Evolutionary conservation across 2,329 filamentous ascomycete species (phyloP).

Genomic region (Emmonsiellopsis sp.): DNA sequence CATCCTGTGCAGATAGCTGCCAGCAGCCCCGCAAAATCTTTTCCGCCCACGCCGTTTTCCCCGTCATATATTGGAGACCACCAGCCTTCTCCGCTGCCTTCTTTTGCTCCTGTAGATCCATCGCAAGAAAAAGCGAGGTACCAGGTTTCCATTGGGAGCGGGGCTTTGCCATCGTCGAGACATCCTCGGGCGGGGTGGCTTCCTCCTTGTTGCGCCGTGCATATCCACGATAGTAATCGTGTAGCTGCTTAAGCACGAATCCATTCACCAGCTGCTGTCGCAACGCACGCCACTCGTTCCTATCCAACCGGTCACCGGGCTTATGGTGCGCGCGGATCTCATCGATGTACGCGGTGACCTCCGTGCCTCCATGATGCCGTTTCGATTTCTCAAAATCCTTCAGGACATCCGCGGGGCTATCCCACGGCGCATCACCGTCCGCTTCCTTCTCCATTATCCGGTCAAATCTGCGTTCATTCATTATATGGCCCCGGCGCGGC

Average conservation of each 20-base stretch:
- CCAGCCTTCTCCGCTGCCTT: constrained; percentile 15
- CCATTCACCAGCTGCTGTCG: constrained; percentile 23
- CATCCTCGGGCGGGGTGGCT: background rate
- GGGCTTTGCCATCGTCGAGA: background rate
- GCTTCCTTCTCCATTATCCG: constrained; percentile 1
- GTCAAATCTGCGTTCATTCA: background rate
- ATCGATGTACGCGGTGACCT: constrained; percentile 21
- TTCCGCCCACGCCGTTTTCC: constrained; percentile 26
- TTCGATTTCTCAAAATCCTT: constrained; percentile 10
- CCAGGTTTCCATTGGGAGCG: constrained; percentile 22
- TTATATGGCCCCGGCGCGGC: background rate
- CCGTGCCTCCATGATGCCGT: background rate
- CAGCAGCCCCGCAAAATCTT: constrained; percentile 32
- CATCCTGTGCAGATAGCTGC: constrained; percentile 24
- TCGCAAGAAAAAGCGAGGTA: constrained; percentile 21
- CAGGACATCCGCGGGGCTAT: constrained; percentile 8
- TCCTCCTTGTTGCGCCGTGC: background rate
- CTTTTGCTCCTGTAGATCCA: constrained; percentile 9
- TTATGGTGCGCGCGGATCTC: constrained; percentile 16
- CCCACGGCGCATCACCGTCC: constrained; percentile 2
- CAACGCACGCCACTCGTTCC: constrained; percentile 22
- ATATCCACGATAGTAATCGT: constrained; percentile 19
- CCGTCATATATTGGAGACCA: constrained; percentile 16
- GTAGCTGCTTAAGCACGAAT: constrained; percentile 26
- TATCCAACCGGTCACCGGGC: constrained; percentile 18